Base-by-base conservation (phyloP, 495 filamentous ascomycete genomes). In the Trichoderma reesei region DNA sequence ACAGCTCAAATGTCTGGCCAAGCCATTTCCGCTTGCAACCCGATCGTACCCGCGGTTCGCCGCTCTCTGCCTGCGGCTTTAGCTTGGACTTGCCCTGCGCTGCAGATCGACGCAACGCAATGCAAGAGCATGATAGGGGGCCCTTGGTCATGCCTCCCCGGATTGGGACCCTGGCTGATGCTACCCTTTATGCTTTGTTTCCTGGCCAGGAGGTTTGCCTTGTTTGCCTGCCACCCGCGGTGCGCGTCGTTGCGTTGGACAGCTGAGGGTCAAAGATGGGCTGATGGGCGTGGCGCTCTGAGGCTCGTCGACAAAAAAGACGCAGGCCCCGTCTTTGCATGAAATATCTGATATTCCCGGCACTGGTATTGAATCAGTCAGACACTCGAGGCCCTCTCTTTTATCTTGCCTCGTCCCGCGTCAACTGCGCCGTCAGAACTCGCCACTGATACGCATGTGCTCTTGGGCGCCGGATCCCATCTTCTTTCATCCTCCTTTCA, bases 41-140 rank as follows among this genome's bases (percentile, higher is more conserved):
- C 51, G 51, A 56, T 56, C 51, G 34, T 56, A 56, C 51, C 51
- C 51, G 51, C 31, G 9, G 26, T 56, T 56, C 51, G 51, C 51
- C 51, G 51, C 51, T 56, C 8, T 56, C 8, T 33, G 42, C 26
- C 51, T 56, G 26, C 51, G 51, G 26, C 26, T 34, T 56, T 56
- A 56, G 51, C 51, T 34, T 31, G 20, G 26, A 56, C 26, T 9
- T 9, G 51, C 26, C 20, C 20, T 56, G 51, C 51, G 20, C 26
- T 14, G 31, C 26, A 26, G 51, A 56, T 56, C 51, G 26, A 56
- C 51, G 26, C 26, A 26, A 26, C 26, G 26, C 26, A 26, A 26
- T 26, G 26, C 26, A 26, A 26, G 26, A 26, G 26, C 34, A 56
- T 34, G 51, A 56, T 5, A 34, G 9, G 8, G 48, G 51, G 6